Evolutionary conservation across 495 filamentous ascomycete genomes (phyloP).

Genomic region (Baudoinia panamericana): DNA sequence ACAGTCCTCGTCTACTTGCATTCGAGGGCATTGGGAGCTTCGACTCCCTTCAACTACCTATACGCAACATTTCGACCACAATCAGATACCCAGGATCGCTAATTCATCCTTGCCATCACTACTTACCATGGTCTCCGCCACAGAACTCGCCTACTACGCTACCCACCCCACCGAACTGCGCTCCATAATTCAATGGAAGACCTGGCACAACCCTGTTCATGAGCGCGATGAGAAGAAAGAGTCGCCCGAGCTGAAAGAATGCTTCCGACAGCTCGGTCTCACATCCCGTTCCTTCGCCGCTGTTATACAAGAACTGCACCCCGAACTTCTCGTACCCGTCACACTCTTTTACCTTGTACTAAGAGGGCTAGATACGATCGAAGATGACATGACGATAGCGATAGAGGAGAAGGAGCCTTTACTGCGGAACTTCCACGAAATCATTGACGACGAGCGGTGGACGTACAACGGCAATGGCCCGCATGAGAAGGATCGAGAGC

Average conservation of each 20-base stretch:
- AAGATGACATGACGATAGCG: constrained; percentile 93
- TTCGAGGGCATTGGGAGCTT: no score
- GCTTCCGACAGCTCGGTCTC: constrained; percentile 73
- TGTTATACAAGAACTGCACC: constrained; percentile 90
- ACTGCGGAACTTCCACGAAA: constrained; percentile 64
- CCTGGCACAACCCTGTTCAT: constrained; percentile 91
- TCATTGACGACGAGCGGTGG: constrained; percentile 76
- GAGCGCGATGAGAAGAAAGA: constrained; percentile 67
- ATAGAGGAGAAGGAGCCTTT: constrained; percentile 72
- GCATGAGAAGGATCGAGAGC: constrained; percentile 83
- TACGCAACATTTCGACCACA: no score
- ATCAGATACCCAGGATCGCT: no score
- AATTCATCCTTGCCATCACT: not conserved
- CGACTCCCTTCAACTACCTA: no score
- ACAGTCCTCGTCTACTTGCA: no score
- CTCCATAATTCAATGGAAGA: constrained; percentile 89
- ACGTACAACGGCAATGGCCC: constrained; percentile 73
- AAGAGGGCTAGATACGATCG: constrained; percentile 86
- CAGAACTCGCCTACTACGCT: constrained; percentile 57
- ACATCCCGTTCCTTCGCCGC: constrained; percentile 88
- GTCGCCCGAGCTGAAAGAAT: constrained; percentile 53
- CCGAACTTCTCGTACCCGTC: constrained; percentile 80
- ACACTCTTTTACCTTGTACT: constrained; percentile 88
- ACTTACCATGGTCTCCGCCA: constrained; percentile 39
- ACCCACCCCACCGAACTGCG: constrained; percentile 70